phyloP scores from a whole-genome alignment of 495 filamentous ascomycete species.

The Neurospora sp. region DNA sequence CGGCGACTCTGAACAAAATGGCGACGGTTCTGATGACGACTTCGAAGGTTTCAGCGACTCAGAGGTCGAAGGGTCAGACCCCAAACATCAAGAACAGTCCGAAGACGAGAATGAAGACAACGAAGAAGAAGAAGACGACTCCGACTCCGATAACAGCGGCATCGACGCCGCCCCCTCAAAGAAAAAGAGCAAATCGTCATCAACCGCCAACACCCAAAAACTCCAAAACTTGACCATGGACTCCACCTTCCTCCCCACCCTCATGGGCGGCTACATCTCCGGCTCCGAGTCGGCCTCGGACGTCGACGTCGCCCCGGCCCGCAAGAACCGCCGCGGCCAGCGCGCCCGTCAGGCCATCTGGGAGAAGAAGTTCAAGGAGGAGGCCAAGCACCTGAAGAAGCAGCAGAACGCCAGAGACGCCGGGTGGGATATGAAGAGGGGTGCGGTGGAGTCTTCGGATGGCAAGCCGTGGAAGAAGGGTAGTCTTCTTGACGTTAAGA shows the following conservation, averaged over 20 bases:
- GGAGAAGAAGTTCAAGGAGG: conserved; percentile 74
- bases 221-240: conserved; percentile 23
- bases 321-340: conserved; percentile 85
- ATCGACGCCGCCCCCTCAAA: conserved; percentile 6
- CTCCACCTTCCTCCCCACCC: conserved; percentile 74
- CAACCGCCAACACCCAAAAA: conserved; percentile 16
- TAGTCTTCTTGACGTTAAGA: conserved; percentile 12
- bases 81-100: conserved; percentile 3
- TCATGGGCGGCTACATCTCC: conserved; percentile 88
- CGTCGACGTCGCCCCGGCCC: conserved; percentile 33
- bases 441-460: conserved; percentile 29
- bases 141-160: conserved; percentile 8
- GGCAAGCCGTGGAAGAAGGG: conserved; percentile 37
- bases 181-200: conserved; percentile 10
- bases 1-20: neutral
- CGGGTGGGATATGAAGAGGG: conserved; percentile 45
- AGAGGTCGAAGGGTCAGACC: neutral
- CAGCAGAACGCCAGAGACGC: conserved; percentile 22
- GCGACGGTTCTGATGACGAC: conserved; percentile 3
- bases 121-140: neutral
- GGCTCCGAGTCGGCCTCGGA: conserved; percentile 63
- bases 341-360: conserved; percentile 72
- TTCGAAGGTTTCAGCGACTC: conserved; percentile 10
- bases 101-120: neutral
- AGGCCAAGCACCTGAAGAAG: conserved; percentile 24